Percentiles rank a stretch among this genome's conserved stretches.
These are phyloP conservation scores for Chytridium lagenaria DNA, from an alignment of 371 early-diverging fungal genomes.

Conservation along the genomic window DNA sequence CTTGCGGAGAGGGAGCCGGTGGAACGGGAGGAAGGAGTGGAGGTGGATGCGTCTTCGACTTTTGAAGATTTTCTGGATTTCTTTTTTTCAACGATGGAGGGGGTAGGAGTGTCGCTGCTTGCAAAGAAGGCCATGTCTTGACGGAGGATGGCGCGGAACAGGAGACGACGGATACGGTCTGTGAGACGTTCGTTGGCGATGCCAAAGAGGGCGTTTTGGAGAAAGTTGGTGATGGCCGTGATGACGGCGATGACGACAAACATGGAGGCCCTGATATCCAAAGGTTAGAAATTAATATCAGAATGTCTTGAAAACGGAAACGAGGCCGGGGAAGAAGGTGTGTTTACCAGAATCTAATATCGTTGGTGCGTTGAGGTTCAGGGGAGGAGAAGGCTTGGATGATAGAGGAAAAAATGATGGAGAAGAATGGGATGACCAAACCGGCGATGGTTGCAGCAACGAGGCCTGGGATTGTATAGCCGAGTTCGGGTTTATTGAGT, in stretches of 20 bases:
- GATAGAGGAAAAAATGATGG: slow-evolving; percentile 36
- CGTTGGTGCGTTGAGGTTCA: slow-evolving; percentile 33
- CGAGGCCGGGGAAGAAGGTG: neutral
- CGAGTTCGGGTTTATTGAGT: slow-evolving; percentile 48
- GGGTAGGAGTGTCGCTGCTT: neutral
- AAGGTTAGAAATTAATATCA: slow-evolving; percentile 8
- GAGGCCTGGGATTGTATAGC: slow-evolving; percentile 32
- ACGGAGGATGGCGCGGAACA: slow-evolving; percentile 62
- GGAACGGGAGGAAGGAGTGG: slow-evolving; percentile 27
- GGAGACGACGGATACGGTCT: slow-evolving; percentile 54
- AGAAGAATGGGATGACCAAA: slow-evolving; percentile 41
- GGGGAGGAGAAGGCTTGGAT: slow-evolving; percentile 17
- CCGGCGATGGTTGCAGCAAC: slow-evolving; percentile 45
- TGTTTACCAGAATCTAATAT: slow-evolving; percentile 44
- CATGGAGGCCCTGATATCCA: slow-evolving; percentile 49
- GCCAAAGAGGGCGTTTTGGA: slow-evolving; percentile 45
- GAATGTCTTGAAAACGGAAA: neutral
- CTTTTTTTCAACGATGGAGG: slow-evolving; percentile 62
- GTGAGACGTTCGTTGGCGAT: slow-evolving; percentile 59
- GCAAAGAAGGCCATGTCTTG: slow-evolving; percentile 84
- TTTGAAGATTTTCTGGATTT: slow-evolving; percentile 40
- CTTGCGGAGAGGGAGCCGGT: slow-evolving; percentile 79
- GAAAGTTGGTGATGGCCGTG: slow-evolving; percentile 5
- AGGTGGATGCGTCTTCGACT: neutral
- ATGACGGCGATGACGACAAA: slow-evolving; percentile 34